Conservation (phyloP, 192 early-diverging fungal genomes). For the Neocallimastix lanati region DNA sequence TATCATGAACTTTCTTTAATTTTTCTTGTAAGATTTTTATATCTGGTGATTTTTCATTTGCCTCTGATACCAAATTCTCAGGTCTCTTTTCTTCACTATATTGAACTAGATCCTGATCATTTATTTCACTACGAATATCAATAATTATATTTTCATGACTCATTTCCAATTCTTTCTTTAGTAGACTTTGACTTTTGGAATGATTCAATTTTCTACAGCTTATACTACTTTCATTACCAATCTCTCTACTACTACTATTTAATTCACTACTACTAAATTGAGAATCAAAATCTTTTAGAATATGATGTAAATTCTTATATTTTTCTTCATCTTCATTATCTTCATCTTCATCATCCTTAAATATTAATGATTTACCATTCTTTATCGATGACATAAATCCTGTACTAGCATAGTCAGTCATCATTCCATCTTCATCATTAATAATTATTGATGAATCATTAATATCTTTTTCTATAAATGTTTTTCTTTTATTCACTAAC, state of each 20-base stretch:
- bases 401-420: not conserved
- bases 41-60: not conserved
- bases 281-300: not conserved
- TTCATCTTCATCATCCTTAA: not conserved
- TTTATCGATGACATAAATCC: not conserved
- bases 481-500: not conserved
- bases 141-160: too few relatives aligned
- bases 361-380: not conserved
- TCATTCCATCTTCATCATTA: not conserved
- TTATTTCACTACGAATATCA: too few relatives aligned
- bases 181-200: too few relatives aligned
- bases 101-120: too few relatives aligned
- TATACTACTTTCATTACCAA: too few relatives aligned
- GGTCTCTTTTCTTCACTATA: too few relatives aligned
- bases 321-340: not conserved
- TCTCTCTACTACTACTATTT: not conserved
- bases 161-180: too few relatives aligned
- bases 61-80: too few relatives aligned
- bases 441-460: not conserved
- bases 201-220: too few relatives aligned
- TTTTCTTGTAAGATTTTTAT: not conserved
- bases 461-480: not conserved
- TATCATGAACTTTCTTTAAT: not conserved
- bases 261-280: not conserved
- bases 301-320: not conserved